Evolutionary conservation across 129 eudicot genomes (phyloP), one percentile per base, ranked within the genome.

Genomic region (Centaurea solstitialis): DNA sequence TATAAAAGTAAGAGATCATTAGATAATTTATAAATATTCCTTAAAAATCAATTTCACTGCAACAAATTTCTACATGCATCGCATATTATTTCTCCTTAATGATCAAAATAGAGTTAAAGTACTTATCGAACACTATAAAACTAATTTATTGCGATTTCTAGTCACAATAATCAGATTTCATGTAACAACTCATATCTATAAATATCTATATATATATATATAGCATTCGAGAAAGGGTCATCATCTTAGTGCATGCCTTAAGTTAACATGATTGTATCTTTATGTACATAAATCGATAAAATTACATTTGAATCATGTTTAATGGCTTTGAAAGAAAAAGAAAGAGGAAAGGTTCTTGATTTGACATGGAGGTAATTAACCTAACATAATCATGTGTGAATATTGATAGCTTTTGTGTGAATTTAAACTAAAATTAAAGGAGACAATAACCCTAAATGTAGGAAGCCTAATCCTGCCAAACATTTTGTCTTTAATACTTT

Each of bases 401-500:
- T 68, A 50, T 75, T 68, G 30, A 33, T 75, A 66, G 24, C 78
- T 61, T 80, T 80, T 80, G 83, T 71, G 61, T 57, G 77, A 53
- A 72, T 37, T 57, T 8, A 68, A 81, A 81, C 76, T 67, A 82
- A 82, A 81, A 80, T 37, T 23, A 75, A 37, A 59, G 59, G 59
- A 71, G 72, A 82, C 85, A 82, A 23, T 30, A 82, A 76, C 77
- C 85, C 77, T 76, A 82, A 82, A 37, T 70, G 65, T 38, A 77
- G 85, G 85, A 76, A 81, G 69, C 20, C 61, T 74, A 81, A 68
- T 69, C 62, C 75, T 81, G 85, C 80, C 85, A 81, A 74, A 81
- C 85, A 76, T 74, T 82, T 33, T 72, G 71, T 82, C 70, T 75
- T 68, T 47, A 68, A 69, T 79, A 47, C 75, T 78, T 78, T 78